These are phyloP conservation scores for Albophoma yamanashiensis DNA, from an alignment of 2,329 filamentous ascomycete genomes.

Conservation along the genomic window DNA sequence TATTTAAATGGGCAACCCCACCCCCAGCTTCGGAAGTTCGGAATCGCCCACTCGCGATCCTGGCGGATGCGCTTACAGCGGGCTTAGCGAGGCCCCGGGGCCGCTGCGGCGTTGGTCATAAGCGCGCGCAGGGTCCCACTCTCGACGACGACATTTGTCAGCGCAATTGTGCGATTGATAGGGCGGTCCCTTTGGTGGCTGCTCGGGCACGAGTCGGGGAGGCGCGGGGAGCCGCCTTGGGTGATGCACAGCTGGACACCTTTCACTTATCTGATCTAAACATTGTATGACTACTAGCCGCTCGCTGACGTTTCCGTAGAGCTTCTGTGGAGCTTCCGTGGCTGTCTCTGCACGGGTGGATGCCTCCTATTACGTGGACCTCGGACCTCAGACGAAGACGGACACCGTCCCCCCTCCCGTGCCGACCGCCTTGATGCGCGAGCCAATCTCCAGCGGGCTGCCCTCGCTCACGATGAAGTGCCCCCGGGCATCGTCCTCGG, in stretches of 20 bases:
- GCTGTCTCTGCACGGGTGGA: too few species aligned
- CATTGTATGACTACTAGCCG: too few species aligned
- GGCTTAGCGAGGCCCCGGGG: not conserved
- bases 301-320: too few species aligned
- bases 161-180: not conserved
- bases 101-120: constrained; percentile 14
- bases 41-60: not conserved
- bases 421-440: constrained; percentile 42
- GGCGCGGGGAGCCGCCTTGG: not conserved
- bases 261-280: too few species aligned
- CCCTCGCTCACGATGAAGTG: constrained; percentile 57
- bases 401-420: constrained; percentile 15
- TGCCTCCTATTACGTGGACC: too few species aligned
- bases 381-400: not conserved
- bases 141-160: not conserved
- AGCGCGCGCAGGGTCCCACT: constrained; percentile 13
- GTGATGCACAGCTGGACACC: too few species aligned
- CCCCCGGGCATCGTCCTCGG: constrained; percentile 13
- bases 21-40: not conserved
- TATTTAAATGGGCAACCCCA: not conserved
- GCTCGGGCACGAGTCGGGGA: not conserved
- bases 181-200: not conserved
- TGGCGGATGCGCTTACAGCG: not conserved
- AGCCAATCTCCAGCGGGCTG: constrained; percentile 49
- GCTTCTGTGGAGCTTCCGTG: too few species aligned